Base-by-base conservation (phyloP, 2,329 filamentous ascomycete species). In the Paecilomyces variotii region DNA sequence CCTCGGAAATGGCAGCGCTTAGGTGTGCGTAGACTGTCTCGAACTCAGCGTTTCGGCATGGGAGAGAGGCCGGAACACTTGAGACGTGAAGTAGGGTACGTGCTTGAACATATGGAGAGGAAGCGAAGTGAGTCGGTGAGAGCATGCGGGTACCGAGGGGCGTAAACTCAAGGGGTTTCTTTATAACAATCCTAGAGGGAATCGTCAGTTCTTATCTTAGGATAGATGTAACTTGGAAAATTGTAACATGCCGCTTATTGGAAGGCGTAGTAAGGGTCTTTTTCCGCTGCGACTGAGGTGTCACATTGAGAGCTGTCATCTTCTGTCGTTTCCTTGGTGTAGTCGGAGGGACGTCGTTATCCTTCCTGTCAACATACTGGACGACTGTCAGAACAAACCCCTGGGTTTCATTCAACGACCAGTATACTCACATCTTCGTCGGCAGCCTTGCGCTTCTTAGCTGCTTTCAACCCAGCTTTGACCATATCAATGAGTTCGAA, bases 131-230 rank as follows among this genome's bases (percentile, higher is more conserved):
- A 34, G 83, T 83, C 3, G 90, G 88, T 1, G 90, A 90, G 2
- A 99, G 82, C 24, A 89, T 82, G 45, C 94, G 87, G 12, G 91
- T 97, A 5, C 91, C 91, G n/a, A 99, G 78, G 0, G 94, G 94
- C 0, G 94, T 99, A 68, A 97, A 97, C 69, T 97, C 92, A 35
- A 99, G 83, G 4, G 90, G 88, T 68, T 92, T 96, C 72, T 95
- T 96, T 50, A 93, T 78, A 45, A 89, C 76, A 45, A 91, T 86
- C 61, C 81, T 80, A 57, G 59, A 26, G 39, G 2, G 54, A 2
- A 6, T 34, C 4, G 52, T 30, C 4, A 58, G 57, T 27, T 58
- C 67, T 19, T 59, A 64, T 45, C 30, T 19, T 12, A 26, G n/a
- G 11, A 27, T 32, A 14, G 7, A 4, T 10, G 14, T 11, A 32